Evolutionary conservation across 352 stramenopile species (phyloP).

Genomic region (Phytophthora nicotianae): DNA sequence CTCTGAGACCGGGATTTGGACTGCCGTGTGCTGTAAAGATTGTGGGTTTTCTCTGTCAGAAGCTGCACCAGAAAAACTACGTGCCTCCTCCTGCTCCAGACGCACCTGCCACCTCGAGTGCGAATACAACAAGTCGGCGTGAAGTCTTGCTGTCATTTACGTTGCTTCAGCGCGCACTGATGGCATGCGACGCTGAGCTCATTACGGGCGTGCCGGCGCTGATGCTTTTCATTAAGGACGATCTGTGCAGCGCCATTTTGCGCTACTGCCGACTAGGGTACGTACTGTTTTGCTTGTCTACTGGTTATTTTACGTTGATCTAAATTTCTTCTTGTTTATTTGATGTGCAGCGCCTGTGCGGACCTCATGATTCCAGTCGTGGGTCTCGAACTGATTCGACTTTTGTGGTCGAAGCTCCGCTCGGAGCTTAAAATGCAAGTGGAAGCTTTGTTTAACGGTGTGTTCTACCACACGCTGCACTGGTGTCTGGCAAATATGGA

Average conservation of each 20-base stretch:
- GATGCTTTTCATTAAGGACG: constrained; percentile 86
- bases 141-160: constrained; percentile 79
- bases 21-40: constrained; percentile 82
- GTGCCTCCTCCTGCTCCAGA: constrained; percentile 29
- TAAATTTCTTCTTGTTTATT: constrained; percentile 4
- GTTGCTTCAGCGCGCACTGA: constrained; percentile 60
- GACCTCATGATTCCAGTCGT: constrained; percentile 63
- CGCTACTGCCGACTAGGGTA: constrained; percentile 77
- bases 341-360: constrained; percentile 43
- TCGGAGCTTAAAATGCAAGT: constrained; percentile 81
- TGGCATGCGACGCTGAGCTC: constrained; percentile 54
- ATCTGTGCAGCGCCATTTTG: constrained; percentile 77
- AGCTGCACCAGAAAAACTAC: constrained; percentile 60
- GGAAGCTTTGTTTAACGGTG: constrained; percentile 72
- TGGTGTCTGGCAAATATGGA: constrained; percentile 74
- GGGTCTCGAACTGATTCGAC: constrained; percentile 64
- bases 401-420: constrained; percentile 81
- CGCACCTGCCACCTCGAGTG: constrained; percentile 15
- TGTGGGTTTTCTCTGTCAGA: constrained; percentile 82
- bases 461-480: constrained; percentile 74
- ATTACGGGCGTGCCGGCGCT: constrained; percentile 65
- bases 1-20: constrained; percentile 51
- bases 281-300: constrained; percentile 3
- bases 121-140: constrained; percentile 39
- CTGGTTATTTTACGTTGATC: constrained; percentile 1